These are phyloP conservation scores for Malassezia pachydermatis DNA, from an alignment of 1,284 basidiomycete genomes.

Conservation along the genomic window DNA sequence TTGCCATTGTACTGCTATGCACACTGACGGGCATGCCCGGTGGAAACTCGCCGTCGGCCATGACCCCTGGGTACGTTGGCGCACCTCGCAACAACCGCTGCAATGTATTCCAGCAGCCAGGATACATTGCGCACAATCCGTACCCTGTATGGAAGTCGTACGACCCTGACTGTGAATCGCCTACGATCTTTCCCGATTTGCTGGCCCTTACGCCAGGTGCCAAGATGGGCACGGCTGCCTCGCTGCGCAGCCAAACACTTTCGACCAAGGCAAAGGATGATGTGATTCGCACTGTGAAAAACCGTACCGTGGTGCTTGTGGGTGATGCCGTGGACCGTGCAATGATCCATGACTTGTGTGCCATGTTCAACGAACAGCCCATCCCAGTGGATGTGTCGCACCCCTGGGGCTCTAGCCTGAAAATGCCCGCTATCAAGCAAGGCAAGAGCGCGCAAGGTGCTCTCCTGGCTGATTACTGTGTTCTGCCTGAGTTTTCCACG, in stretches of 20 bases:
- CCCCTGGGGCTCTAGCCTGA: slow-evolving; percentile 34
- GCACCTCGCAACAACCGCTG: not conserved
- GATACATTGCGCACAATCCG: slow-evolving; percentile 8
- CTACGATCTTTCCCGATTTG: slow-evolving; percentile 6
- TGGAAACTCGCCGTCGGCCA: not conserved
- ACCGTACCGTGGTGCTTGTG: slow-evolving; percentile 49
- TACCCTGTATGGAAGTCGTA: slow-evolving; percentile 17
- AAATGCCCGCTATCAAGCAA: slow-evolving; percentile 16
- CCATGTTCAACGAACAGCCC: slow-evolving; percentile 41
- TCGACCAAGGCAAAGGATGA: slow-evolving; percentile 1
- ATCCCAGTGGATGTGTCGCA: slow-evolving; percentile 44
- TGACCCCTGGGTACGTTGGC: not conserved
- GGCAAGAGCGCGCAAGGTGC: slow-evolving; percentile 24
- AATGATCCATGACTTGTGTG: slow-evolving; percentile 49
- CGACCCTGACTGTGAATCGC: slow-evolving; percentile 5
- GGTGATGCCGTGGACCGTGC: slow-evolving; percentile 49
- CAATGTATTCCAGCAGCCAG: slow-evolving; percentile 8
- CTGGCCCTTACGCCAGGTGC: slow-evolving; percentile 5
- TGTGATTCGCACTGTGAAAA: slow-evolving; percentile 15
- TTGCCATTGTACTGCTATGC: slow-evolving; percentile 5
- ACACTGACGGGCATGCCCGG: slow-evolving; percentile 5
- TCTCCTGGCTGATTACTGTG: slow-evolving; percentile 48
- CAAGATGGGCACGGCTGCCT: not conserved
- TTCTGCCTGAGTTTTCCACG: slow-evolving; percentile 44
- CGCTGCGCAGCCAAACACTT: not conserved